phyloP scores from a whole-genome alignment of 345 rosid genomes.

The Triadica sebifera region DNA sequence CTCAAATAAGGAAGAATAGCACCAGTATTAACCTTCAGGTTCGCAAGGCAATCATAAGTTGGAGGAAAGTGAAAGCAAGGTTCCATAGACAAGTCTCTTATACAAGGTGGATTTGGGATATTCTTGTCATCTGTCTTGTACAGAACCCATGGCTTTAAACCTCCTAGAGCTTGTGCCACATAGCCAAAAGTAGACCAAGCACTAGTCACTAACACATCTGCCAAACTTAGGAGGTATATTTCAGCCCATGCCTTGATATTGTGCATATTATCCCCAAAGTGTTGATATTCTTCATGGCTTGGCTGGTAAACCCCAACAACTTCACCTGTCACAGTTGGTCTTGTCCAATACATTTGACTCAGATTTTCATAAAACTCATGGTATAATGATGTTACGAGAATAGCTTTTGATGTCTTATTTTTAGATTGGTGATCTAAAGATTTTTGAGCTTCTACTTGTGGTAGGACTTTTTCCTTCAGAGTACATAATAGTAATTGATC shows the following conservation, averaged over 20 bases:
- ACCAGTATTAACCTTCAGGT: neutral
- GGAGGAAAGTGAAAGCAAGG: slow-evolving; percentile 27
- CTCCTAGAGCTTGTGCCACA: slow-evolving; percentile 27
- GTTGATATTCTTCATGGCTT: slow-evolving; percentile 23
- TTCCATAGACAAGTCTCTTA: slow-evolving; percentile 17
- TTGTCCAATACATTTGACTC: slow-evolving; percentile 7
- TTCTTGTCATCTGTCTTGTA: neutral
- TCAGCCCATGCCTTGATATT: slow-evolving; percentile 30
- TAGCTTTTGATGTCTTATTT: slow-evolving; percentile 15
- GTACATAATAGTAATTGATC: slow-evolving; percentile 17
- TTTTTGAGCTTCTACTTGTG: neutral
- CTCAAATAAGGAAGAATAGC: slow-evolving; percentile 2
- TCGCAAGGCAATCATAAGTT: slow-evolving; percentile 2
- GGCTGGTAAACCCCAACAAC: slow-evolving; percentile 21
- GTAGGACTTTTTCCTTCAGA: slow-evolving; percentile 10
- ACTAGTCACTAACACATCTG: slow-evolving; percentile 27
- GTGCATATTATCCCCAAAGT: slow-evolving; percentile 16
- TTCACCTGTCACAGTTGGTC: slow-evolving; percentile 15
- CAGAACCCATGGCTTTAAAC: slow-evolving; percentile 20
- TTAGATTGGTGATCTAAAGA: neutral
- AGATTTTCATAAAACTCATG: slow-evolving; percentile 7
- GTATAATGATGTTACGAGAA: slow-evolving; percentile 19
- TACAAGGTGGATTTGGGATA: slow-evolving; percentile 19
- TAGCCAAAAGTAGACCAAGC: slow-evolving; percentile 28
- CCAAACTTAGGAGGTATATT: slow-evolving; percentile 30